Evolutionary conservation across 441 rosid species (phyloP), one percentile per base, ranked within the genome.

Genomic region (Pelargonium citronellum): DNA sequence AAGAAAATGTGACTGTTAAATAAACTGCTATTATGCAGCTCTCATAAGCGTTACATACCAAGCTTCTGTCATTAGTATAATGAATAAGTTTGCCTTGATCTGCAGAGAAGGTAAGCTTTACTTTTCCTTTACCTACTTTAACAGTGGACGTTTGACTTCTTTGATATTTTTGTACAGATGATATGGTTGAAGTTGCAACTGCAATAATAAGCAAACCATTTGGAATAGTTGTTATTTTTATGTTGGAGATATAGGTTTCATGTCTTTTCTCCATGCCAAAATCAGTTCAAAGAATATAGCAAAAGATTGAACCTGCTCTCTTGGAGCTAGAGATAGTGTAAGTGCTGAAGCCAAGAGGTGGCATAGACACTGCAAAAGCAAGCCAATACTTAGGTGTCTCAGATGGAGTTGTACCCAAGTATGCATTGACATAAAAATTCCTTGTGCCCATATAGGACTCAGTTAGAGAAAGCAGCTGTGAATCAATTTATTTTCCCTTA

Each of bases 291-390:
- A 53, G 60, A 53, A 53, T 53, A 53, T 53, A 78, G 71, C 5
- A 67, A 30, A 68, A 43, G 37, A 37, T 19, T 68, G 66, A 80
- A 92, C 98, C 97, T 89, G 87, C 41, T 64, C 47, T 79, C 84
- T 83, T 81, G 77, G 89, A 81, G 75, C 73, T 78, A 60, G 95
- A 89, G 78, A 95, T 80, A 55, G 82, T 78, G 79, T 92, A 95
- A 60, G 94, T 88, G 82, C 83, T 87, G 89, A 89, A 95, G 77
- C 98, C 99, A 70, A 95, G 88, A 69, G 99, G 92, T 71, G 97
- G 97, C 49, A 87, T 89, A 72, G 90, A 85, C 22, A 78, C 94
- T n/a, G 87, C 47, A 79, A 95, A 95, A 73, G 91, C 92, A 73
- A 95, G 89, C 96, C 91, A 87, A 82, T 86, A 89, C 73, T 89